These are phyloP conservation scores for Funneliformis geosporum DNA, from an alignment of 192 early-diverging fungal species.

Conservation along the genomic window DNA sequence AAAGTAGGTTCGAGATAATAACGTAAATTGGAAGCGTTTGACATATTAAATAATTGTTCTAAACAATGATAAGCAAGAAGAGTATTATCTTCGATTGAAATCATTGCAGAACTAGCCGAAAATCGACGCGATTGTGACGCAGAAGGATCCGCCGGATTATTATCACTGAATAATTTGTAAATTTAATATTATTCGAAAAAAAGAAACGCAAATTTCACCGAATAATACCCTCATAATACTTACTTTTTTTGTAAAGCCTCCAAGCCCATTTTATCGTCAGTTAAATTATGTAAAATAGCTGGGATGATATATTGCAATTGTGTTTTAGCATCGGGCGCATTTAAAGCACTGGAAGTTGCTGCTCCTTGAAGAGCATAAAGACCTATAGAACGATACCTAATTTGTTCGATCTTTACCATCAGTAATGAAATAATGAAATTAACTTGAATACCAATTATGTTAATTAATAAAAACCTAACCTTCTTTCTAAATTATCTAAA, in stretches of 20 bases:
- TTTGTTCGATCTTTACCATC: neutral
- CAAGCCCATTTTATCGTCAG: constrained; percentile 36
- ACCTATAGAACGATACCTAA: constrained; percentile 54
- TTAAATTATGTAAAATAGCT: constrained; percentile 49
- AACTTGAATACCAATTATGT: too few species aligned
- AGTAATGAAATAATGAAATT: neutral
- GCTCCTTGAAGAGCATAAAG: constrained; percentile 64
- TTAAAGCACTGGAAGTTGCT: constrained; percentile 62
- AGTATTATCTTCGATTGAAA: constrained; percentile 38
- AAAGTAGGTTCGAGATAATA: constrained; percentile 37
- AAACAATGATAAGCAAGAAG: constrained; percentile 35
- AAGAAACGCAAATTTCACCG: constrained; percentile 31
- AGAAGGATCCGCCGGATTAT: neutral
- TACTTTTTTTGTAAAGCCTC: constrained; percentile 26
- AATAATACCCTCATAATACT: constrained; percentile 23
- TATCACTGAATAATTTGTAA: neutral
- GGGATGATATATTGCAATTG: constrained; percentile 64
- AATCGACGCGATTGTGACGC: neutral
- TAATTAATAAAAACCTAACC: constrained; percentile 30
- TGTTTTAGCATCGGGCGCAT: constrained; percentile 58
- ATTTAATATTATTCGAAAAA: constrained; percentile 36
- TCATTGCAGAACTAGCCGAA: constrained; percentile 33
- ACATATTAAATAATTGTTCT: constrained; percentile 37
- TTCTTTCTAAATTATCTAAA: constrained; percentile 25
- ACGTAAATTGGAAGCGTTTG: constrained; percentile 35